Evolutionary conservation across 306 rosid genomes (phyloP).

Genomic region (Pyrus communis): DNA sequence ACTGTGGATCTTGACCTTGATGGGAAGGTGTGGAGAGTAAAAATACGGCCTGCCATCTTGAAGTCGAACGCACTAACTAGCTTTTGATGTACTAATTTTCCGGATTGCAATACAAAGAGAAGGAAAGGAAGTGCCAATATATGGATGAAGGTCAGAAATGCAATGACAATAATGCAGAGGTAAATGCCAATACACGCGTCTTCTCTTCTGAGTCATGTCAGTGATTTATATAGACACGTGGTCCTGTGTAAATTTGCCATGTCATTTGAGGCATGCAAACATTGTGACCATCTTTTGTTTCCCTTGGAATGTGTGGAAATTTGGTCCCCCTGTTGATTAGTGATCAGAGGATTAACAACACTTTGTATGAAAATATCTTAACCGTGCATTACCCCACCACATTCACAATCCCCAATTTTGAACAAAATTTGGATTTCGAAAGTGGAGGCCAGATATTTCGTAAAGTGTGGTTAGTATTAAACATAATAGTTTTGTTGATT

Average conservation of each 20-base stretch:
- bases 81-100: background rate
- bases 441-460: too few relatives aligned
- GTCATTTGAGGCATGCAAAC: background rate
- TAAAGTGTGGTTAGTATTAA: too few relatives aligned
- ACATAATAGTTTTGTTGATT: too few relatives aligned
- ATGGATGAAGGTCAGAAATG: too few relatives aligned
- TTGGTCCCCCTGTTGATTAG: background rate
- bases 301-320: background rate
- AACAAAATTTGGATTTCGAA: too few relatives aligned
- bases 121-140: background rate
- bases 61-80: background rate
- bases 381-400: too few relatives aligned
- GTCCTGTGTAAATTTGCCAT: slow-evolving; percentile 8
- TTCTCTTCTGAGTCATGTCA: too few relatives aligned
- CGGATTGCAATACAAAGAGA: background rate
- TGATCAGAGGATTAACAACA: background rate
- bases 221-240: slow-evolving; percentile 1
- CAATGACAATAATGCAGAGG: background rate
- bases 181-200: background rate
- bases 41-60: slow-evolving; percentile 8
- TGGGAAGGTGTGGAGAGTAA: background rate
- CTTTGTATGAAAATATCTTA: too few relatives aligned
- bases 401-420: too few relatives aligned
- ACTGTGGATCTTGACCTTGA: background rate
- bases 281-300: background rate